Conservation (phyloP, 2,329 filamentous ascomycete species). For the Aspergillus sp. region DNA sequence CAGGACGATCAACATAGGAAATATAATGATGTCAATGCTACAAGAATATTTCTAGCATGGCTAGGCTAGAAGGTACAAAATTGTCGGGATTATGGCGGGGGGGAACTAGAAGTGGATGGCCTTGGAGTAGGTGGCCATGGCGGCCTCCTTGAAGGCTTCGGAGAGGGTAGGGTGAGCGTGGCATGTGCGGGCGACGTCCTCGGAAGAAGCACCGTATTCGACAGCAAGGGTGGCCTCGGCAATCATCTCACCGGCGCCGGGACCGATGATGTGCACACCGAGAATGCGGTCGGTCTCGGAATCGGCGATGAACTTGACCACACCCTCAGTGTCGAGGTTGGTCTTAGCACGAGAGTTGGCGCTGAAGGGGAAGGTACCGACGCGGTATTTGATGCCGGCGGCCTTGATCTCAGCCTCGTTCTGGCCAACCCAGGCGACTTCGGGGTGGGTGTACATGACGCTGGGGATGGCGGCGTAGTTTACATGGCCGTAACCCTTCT, state of each 20-base stretch:
- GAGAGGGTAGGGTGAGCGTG: constrained; percentile 95
- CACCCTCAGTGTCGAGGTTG: constrained; percentile 90
- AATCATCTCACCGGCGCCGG: constrained; percentile 99
- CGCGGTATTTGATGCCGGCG: constrained; percentile 84
- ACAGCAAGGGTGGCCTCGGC: constrained; percentile 92
- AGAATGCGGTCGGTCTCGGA: constrained; percentile 94
- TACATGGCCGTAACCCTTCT: constrained; percentile 96
- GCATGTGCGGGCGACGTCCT: constrained; percentile 92
- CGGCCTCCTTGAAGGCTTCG: constrained; percentile 99
- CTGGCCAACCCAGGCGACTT: constrained; percentile 98
- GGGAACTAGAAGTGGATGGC: constrained; percentile 82
- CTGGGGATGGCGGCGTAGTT: constrained; percentile 98
- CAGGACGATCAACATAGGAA: constrained; percentile 25
- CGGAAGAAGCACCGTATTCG: constrained; percentile 92
- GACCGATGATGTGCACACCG: constrained; percentile 93
- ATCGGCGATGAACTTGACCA: constrained; percentile 97
- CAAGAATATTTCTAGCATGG: constrained; percentile 37
- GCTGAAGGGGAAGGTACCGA: constrained; percentile 93
- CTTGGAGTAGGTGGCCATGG: constrained; percentile 95
- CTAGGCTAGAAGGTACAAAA: constrained; percentile 33
- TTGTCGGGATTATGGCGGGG: constrained; percentile 21
- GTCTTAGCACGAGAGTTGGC: constrained; percentile 99
- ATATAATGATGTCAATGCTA: constrained; percentile 38
- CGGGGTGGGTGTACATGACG: constrained; percentile 99
- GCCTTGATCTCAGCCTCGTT: constrained; percentile 95